Percentiles rank a stretch among this genome's conserved stretches.
Evolutionary conservation across 2,329 filamentous ascomycete genomes (phyloP).

Genomic region (Colletotrichum cereale): DNA sequence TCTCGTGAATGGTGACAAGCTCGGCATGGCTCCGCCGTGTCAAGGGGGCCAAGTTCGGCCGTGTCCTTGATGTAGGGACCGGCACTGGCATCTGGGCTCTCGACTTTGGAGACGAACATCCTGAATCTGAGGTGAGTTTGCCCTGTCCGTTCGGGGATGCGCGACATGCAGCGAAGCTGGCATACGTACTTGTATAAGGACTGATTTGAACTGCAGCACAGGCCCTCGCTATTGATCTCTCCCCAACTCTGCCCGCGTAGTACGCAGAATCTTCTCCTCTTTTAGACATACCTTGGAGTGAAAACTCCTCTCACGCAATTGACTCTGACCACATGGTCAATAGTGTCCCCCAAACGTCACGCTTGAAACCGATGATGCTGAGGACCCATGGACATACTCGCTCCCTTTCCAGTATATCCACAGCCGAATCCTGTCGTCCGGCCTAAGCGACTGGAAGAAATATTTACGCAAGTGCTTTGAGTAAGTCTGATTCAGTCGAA

Average conservation of each 20-base stretch:
- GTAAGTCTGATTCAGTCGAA: not conserved
- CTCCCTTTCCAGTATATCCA: slow-evolving; percentile 51
- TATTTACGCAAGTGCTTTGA: not conserved
- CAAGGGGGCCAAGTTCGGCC: slow-evolving; percentile 3
- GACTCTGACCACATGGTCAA: not conserved
- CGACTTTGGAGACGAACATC: slow-evolving; percentile 48
- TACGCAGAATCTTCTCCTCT: slow-evolving; percentile 33
- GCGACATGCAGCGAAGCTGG: not conserved
- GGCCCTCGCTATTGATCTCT: slow-evolving; percentile 49
- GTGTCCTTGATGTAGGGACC: slow-evolving; percentile 44
- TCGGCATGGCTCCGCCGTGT: slow-evolving; percentile 46
- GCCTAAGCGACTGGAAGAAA: slow-evolving; percentile 54
- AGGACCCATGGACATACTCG: slow-evolving; percentile 50
- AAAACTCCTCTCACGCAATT: not conserved
- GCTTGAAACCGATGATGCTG: slow-evolving; percentile 56
- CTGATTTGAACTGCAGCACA: slow-evolving; percentile 10
- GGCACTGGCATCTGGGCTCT: slow-evolving; percentile 46
- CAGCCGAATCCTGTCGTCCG: slow-evolving; percentile 47
- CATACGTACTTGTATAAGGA: not conserved
- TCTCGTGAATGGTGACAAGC: slow-evolving; percentile 48
- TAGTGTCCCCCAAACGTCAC: slow-evolving; percentile 56
- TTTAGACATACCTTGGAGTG: not conserved
- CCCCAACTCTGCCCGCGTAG: slow-evolving; percentile 51
- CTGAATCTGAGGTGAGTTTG: slow-evolving; percentile 45
- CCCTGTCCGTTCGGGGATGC: not conserved